Conservation (phyloP, 257 asterid species). For the Solanum sparsipilum region DNA sequence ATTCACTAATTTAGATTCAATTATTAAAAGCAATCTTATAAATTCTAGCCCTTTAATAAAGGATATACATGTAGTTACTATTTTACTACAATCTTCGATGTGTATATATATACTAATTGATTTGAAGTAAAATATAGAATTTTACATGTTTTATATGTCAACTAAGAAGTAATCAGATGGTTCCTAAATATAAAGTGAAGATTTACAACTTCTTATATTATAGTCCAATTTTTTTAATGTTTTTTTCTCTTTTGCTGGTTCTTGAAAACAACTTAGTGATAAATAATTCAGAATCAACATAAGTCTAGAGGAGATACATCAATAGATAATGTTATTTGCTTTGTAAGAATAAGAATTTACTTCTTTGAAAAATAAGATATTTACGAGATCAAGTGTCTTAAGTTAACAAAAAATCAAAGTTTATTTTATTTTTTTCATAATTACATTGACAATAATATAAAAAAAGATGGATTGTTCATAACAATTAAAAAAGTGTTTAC, state of each 20-base stretch:
- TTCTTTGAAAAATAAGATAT: too few species aligned
- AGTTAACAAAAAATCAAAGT: background rate
- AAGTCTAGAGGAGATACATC: too few species aligned
- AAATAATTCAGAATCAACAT: background rate
- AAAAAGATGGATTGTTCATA: background rate
- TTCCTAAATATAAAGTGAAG: background rate
- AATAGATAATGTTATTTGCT: too few species aligned
- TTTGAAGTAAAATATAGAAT: background rate
- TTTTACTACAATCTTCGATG: background rate
- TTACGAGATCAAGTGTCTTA: background rate
- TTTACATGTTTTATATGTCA: background rate
- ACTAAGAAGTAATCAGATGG: background rate
- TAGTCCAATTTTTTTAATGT: background rate
- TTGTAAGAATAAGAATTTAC: too few species aligned
- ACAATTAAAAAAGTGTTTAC: background rate
- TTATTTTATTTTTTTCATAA: too few species aligned
- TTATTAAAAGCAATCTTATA: too few species aligned
- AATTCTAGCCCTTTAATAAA: background rate
- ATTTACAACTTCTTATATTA: background rate
- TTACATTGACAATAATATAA: background rate
- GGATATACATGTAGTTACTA: background rate
- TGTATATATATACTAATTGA: background rate
- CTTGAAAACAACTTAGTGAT: background rate
- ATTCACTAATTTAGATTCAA: background rate
- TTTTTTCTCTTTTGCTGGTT: too few species aligned